A percentile compares a stretch with the other conserved stretches of the same genome.
Evolutionary conservation across 495 filamentous ascomycete genomes (phyloP).

Genomic region (Talaromyces borbonicus): DNA sequence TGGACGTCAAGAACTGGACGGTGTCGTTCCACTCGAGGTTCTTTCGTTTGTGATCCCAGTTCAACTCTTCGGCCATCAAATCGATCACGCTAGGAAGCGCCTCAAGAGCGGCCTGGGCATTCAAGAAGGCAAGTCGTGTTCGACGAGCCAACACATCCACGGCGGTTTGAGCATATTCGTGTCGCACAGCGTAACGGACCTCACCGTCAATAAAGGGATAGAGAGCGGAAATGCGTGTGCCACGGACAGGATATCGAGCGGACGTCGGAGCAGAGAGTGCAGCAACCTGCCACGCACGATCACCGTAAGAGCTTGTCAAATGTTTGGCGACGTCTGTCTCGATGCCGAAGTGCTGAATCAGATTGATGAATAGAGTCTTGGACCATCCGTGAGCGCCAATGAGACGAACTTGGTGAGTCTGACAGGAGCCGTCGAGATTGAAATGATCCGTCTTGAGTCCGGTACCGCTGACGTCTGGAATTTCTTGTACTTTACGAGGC

Average conservation of each 20-base stretch:
- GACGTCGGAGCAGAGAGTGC: slow-evolving; percentile 73
- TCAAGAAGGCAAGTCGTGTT: slow-evolving; percentile 85
- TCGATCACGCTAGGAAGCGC: slow-evolving; percentile 84
- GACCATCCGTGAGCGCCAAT: slow-evolving; percentile 90
- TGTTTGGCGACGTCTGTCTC: slow-evolving; percentile 94
- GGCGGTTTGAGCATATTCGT: slow-evolving; percentile 93
- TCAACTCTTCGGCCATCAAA: slow-evolving; percentile 81
- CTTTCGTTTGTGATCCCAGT: slow-evolving; percentile 67
- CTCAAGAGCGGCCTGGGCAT: slow-evolving; percentile 91
- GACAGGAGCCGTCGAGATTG: slow-evolving; percentile 71
- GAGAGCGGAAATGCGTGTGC: slow-evolving; percentile 66
- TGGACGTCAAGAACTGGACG: slow-evolving; percentile 66
- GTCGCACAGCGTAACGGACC: slow-evolving; percentile 75
- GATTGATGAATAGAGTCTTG: slow-evolving; percentile 95
- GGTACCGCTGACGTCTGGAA: slow-evolving; percentile 70
- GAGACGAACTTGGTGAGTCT: slow-evolving; percentile 83
- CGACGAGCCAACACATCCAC: slow-evolving; percentile 84
- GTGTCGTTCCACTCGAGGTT: slow-evolving; percentile 81
- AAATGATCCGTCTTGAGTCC: slow-evolving; percentile 60
- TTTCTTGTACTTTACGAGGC: slow-evolving; percentile 44
- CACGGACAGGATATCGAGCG: slow-evolving; percentile 78
- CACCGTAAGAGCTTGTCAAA: slow-evolving; percentile 81
- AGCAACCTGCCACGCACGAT: slow-evolving; percentile 92
- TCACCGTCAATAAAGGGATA: slow-evolving; percentile 98
- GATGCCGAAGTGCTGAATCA: slow-evolving; percentile 94